Conservation (phyloP, 106 monocot species). For the Dactylorhiza incarnata region DNA sequence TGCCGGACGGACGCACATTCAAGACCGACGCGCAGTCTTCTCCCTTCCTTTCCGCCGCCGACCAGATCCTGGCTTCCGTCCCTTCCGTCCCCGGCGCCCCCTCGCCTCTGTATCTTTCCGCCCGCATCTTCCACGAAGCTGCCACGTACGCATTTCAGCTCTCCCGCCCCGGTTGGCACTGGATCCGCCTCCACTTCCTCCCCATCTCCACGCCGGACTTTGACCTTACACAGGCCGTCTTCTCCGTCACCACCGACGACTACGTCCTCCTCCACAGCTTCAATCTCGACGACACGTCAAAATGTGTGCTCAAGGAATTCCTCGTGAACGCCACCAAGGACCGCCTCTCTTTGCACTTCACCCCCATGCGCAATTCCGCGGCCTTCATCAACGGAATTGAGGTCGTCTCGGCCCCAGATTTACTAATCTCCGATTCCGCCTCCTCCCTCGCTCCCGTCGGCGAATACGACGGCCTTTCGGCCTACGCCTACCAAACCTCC, state of each 20-base stretch:
- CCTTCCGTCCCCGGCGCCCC: slow-evolving; percentile 34
- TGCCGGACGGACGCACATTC: slow-evolving; percentile 54
- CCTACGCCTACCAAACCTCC: slow-evolving; percentile 42
- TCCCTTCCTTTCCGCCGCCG: slow-evolving; percentile 36
- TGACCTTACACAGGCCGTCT: slow-evolving; percentile 51
- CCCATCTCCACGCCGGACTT: slow-evolving; percentile 34
- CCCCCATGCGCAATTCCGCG: slow-evolving; percentile 43
- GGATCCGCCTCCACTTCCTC: slow-evolving; percentile 77
- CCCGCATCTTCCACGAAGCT: slow-evolving; percentile 59
- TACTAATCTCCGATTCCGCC: slow-evolving; percentile 40
- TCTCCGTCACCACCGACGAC: slow-evolving; percentile 60
- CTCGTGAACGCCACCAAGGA: slow-evolving; percentile 53
- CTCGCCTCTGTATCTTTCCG: slow-evolving; percentile 68
- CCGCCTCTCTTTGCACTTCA: slow-evolving; percentile 41
- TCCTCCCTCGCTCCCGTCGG: slow-evolving; percentile 29
- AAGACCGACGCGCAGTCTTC: slow-evolving; percentile 58
- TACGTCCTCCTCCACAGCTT: slow-evolving; percentile 80
- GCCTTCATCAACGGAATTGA: slow-evolving; percentile 90
- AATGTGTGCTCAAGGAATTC: slow-evolving; percentile 62
- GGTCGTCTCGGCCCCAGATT: slow-evolving; percentile 64
- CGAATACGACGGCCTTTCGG: slow-evolving; percentile 23
- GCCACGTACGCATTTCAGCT: slow-evolving; percentile 64
- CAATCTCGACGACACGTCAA: slow-evolving; percentile 19
- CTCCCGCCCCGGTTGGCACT: slow-evolving; percentile 70
- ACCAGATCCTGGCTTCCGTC: slow-evolving; percentile 33